Percentiles rank a stretch among this genome's conserved stretches.
Conservation (phyloP, 345 rosid species). For the Linum lewisii region DNA sequence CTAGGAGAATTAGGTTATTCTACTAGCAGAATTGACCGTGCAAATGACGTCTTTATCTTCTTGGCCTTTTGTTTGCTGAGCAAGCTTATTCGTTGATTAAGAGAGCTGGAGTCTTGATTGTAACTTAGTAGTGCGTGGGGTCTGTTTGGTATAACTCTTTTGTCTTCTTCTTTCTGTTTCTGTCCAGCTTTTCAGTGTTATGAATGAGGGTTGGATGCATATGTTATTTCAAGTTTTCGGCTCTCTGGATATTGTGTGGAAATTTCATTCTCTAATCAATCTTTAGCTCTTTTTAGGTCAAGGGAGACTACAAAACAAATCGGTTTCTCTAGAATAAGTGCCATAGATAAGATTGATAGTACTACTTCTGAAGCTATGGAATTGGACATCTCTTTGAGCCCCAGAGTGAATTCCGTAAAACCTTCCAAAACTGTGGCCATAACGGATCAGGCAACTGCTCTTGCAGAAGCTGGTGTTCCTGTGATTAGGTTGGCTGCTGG, state of each 20-base stretch:
- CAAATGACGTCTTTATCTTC: too few relatives aligned
- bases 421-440: slow-evolving; percentile 93
- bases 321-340: slow-evolving; percentile 23
- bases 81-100: too few relatives aligned
- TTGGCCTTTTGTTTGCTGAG: too few relatives aligned
- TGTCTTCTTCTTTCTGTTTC: background rate
- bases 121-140: background rate
- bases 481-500: slow-evolving; percentile 93
- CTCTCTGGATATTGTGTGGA: background rate
- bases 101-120: background rate
- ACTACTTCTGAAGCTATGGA: slow-evolving; percentile 26
- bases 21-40: too few relatives aligned
- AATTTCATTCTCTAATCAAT: background rate
- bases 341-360: slow-evolving; percentile 38
- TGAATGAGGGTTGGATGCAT: background rate
- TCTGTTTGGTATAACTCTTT: background rate
- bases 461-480: slow-evolving; percentile 78
- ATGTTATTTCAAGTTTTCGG: background rate
- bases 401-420: slow-evolving; percentile 69
- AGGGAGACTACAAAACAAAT: slow-evolving; percentile 21
- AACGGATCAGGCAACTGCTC: slow-evolving; percentile 88
- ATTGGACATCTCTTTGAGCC: slow-evolving; percentile 68
- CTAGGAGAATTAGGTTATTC: too few relatives aligned
- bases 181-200: background rate
- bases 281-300: slow-evolving; percentile 22